Percentiles rank a stretch among this genome's conserved stretches.
Conservation (phyloP, 108 stramenopile genomes). For the Pseudonitzschia multistriata region DNA sequence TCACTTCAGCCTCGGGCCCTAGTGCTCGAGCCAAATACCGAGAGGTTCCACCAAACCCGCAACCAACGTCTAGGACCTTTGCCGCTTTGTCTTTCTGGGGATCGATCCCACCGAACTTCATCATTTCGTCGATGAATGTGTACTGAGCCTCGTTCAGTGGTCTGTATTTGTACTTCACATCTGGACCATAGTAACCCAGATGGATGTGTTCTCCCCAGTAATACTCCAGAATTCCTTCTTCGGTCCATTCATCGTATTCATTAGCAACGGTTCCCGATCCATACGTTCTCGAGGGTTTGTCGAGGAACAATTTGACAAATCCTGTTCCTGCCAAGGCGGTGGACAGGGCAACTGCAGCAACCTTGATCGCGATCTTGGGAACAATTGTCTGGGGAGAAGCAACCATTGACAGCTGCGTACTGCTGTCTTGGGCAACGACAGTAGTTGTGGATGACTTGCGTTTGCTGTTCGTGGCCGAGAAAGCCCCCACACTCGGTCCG, state of each 20-base stretch:
- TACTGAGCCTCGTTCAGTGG: constrained; percentile 93
- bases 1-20: constrained; percentile 73
- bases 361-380: constrained; percentile 35
- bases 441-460: background rate
- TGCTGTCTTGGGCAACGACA: background rate
- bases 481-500: background rate
- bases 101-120: constrained; percentile 86
- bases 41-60: constrained; percentile 95
- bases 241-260: constrained; percentile 93
- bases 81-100: constrained; percentile 41
- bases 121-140: constrained; percentile 97
- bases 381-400: constrained; percentile 13
- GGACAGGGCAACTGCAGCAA: constrained; percentile 43
- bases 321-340: constrained; percentile 65
- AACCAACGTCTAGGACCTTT: constrained; percentile 95
- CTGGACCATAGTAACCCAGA: constrained; percentile 86
- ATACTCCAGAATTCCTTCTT: constrained; percentile 95
- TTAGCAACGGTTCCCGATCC: constrained; percentile 67
- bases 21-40: constrained; percentile 89
- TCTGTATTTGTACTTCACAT: constrained; percentile 84
- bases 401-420: constrained; percentile 26
- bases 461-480: background rate
- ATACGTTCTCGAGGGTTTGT: constrained; percentile 82
- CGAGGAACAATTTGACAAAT: constrained; percentile 62
- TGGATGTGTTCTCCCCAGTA: constrained; percentile 99